Evolutionary conservation across 257 asterid species (phyloP).

Genomic region (Leptodermis oblonga): DNA sequence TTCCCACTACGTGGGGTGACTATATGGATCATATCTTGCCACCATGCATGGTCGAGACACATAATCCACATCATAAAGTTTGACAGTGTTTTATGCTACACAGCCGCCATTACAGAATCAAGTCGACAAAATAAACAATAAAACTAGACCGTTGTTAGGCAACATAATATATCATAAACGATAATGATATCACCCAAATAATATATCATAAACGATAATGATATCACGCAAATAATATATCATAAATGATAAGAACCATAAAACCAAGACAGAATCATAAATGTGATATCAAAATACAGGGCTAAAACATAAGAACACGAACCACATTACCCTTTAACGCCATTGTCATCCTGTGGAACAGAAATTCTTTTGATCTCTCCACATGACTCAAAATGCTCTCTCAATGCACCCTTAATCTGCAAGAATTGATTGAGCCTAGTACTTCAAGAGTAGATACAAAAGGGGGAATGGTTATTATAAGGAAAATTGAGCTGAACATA

Average conservation of each 20-base stretch:
- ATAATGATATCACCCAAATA: too few relatives aligned
- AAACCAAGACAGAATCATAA: background rate
- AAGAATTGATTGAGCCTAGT: background rate
- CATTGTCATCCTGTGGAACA: constrained; percentile 61
- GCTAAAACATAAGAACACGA: background rate
- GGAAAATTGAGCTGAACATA: constrained; percentile 19
- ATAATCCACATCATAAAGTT: too few relatives aligned
- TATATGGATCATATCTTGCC: too few relatives aligned
- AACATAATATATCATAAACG: too few relatives aligned
- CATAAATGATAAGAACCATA: background rate
- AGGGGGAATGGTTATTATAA: background rate
- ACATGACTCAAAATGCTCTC: constrained; percentile 65
- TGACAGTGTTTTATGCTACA: too few relatives aligned
- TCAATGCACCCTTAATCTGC: constrained; percentile 61
- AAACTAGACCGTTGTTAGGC: background rate
- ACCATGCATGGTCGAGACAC: too few relatives aligned
- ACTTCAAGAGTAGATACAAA: background rate
- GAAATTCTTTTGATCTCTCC: constrained; percentile 66
- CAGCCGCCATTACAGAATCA: too few relatives aligned
- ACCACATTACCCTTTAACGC: constrained; percentile 54
- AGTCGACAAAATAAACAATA: background rate
- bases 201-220: background rate
- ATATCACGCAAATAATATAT: background rate
- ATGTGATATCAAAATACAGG: background rate
- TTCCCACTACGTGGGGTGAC: too few relatives aligned